Evolutionary conservation across 306 rosid genomes (phyloP).

Genomic region (Prinsepia uniflora): DNA sequence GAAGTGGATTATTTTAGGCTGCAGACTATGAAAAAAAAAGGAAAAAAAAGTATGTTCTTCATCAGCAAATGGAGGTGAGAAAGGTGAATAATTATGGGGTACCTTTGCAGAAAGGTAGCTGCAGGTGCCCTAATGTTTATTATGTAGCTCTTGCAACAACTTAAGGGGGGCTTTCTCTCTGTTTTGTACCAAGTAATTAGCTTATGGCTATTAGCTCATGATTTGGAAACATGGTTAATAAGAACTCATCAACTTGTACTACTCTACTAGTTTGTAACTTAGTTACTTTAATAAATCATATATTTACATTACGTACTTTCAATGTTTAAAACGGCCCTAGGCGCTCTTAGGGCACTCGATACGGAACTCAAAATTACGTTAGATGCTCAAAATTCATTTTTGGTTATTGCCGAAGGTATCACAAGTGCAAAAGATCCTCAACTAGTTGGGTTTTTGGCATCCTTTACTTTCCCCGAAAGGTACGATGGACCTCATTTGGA

Average conservation of each 20-base stretch:
- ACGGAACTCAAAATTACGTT: too few relatives aligned
- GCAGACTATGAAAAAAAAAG: neutral
- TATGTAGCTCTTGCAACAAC: neutral
- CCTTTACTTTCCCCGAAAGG: too few relatives aligned
- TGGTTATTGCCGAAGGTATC: too few relatives aligned
- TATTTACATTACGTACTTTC: too few relatives aligned
- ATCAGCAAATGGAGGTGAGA: neutral
- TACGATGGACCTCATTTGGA: too few relatives aligned
- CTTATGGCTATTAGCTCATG: too few relatives aligned
- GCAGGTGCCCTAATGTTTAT: neutral
- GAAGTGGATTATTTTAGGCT: conserved; percentile 10
- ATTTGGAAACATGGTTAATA: neutral
- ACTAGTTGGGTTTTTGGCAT: too few relatives aligned
- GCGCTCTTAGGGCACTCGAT: too few relatives aligned
- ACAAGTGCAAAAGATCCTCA: too few relatives aligned
- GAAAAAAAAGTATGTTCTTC: neutral
- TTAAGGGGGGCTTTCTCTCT: neutral
- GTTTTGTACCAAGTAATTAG: neutral
- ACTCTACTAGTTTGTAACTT: neutral
- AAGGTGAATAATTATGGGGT: conserved; percentile 2
- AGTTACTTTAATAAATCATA: neutral
- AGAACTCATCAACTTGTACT: neutral
- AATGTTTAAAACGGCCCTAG: too few relatives aligned
- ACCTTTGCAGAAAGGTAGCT: neutral
- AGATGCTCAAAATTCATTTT: too few relatives aligned